These are phyloP conservation scores for Solanum infundibuliforme DNA, from an alignment of 257 asterid species.

Conservation along the genomic window DNA sequence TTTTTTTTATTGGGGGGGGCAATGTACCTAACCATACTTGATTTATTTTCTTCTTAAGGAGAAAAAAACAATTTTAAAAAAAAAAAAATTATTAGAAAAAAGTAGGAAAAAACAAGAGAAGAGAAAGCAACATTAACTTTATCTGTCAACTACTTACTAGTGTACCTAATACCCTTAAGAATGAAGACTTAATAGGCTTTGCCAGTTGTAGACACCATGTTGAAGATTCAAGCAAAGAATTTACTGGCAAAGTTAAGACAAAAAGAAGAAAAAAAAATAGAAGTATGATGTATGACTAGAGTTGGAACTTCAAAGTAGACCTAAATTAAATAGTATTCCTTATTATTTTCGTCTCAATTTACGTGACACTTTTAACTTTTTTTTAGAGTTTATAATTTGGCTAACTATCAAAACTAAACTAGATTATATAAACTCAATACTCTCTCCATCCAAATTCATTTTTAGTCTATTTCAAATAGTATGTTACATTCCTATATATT, in stretches of 20 bases:
- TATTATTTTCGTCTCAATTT: not conserved
- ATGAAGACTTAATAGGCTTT: not conserved
- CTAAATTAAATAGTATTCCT: not conserved
- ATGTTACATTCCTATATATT: not conserved
- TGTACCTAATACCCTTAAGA: not conserved
- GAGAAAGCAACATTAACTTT: not conserved
- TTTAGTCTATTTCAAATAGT: not conserved
- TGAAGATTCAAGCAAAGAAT: not conserved
- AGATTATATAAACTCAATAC: not conserved
- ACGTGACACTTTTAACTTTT: not conserved
- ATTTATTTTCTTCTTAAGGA: not conserved
- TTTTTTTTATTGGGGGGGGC: too few relatives aligned
- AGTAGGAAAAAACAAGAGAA: not conserved
- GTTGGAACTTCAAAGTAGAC: conserved; percentile 2
- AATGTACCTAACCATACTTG: not conserved
- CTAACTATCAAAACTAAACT: not conserved
- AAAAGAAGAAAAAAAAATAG: not conserved
- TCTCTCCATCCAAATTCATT: too few relatives aligned
- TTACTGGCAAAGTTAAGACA: not conserved
- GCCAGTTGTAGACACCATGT: conserved; percentile 3
- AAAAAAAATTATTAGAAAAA: not conserved
- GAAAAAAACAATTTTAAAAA: not conserved
- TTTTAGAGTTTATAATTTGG: not conserved
- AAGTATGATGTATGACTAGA: conserved; percentile 1
- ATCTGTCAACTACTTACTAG: not conserved